Base-by-base conservation (phyloP, 2,329 filamentous ascomycete species). In the Periconia sp. region DNA sequence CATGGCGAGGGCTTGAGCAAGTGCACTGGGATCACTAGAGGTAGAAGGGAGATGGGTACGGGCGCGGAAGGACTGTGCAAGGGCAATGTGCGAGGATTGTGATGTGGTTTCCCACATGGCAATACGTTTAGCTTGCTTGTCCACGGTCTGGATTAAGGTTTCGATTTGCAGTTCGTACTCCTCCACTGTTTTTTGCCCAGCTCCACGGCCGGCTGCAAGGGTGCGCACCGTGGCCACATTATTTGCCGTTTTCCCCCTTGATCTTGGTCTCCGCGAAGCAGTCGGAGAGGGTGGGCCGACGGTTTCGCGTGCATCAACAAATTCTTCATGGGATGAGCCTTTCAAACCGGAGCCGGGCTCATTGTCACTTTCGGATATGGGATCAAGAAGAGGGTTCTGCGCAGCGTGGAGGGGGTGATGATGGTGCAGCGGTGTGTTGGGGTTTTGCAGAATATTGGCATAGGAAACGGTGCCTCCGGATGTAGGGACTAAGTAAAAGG, bases 381-480 rank as follows among this genome's bases (percentile, higher is more conserved):
- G 64, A 45, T 62, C 59, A 41, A 69, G 65, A 33, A 65, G 59
- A 37, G 63, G 83, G n/a, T 86, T 83, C 2, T 82, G 59, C 2
- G 67, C 77, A 54, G 79, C 78, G 40, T 68, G 67, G 59, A 52
- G 68, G 1, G 47, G 73, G 50, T 65, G 55, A 47, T 58, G 53
- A 58, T 52, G 67, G 1, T 47, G 73, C 50, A 64, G 54, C 40
- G 56, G 53, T 6, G 61, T 57, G 53, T 63, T 65, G 41, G 63
- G 66, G 66, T 74, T 56, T 54, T 72, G 62, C 18, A 96, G 79
- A 49, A 99, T 97, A 57, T 89, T 92, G 43, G 94, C 92, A 68
- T 97, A 99, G 0, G 92, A 94, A 55, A 92, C 88, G 2, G 92
- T 97, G 59, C 93, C 92, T 6, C 94, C 93, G 17, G 90, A 91